Percentiles rank a stretch among this genome's conserved stretches.
Evolutionary conservation across 768 basidiomycete genomes (phyloP).

Genomic region (Butyriboletus loyo): DNA sequence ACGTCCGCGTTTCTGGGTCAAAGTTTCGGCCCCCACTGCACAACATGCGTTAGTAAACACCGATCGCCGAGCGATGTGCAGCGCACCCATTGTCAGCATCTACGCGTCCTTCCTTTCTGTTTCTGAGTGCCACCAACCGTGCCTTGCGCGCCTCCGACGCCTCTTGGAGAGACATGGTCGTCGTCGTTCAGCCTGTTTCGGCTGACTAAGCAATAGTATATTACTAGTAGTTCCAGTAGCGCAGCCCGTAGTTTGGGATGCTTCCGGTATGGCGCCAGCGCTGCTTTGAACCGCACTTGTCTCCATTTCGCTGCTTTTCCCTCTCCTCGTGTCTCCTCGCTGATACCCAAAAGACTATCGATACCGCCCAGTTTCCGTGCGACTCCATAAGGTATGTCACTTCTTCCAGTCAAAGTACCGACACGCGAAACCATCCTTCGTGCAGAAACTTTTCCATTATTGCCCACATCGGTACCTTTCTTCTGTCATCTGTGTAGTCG

Average conservation of each 20-base stretch:
- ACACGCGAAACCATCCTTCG: neutral
- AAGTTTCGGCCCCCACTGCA: conserved; percentile 68
- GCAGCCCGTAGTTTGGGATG: conserved; percentile 22
- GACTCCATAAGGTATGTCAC: conserved; percentile 60
- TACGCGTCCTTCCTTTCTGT: conserved; percentile 60
- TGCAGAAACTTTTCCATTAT: conserved; percentile 91
- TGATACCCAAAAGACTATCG: conserved; percentile 35
- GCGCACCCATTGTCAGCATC: conserved; percentile 43
- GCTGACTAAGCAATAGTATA: conserved; percentile 33
- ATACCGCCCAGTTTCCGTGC: conserved; percentile 63
- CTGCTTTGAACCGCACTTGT: conserved; percentile 7
- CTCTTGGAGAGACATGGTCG: conserved; percentile 64
- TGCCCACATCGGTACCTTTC: conserved; percentile 77
- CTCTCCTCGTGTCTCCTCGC: conserved; percentile 25
- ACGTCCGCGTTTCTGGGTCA: conserved; percentile 81
- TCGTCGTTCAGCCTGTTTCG: neutral
- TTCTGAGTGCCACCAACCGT: conserved; percentile 73
- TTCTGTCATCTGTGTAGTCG: neutral
- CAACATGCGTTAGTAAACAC: conserved; percentile 14
- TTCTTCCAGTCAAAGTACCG: neutral
- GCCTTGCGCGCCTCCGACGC: conserved; percentile 79
- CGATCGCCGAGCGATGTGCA: neutral
- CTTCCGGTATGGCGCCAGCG: conserved; percentile 30
- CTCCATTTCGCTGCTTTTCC: conserved; percentile 26
- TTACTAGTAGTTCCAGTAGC: too few species aligned